Evolutionary conservation across 2,329 filamentous ascomycete species (phyloP).

Genomic region (Tolypocladium endophyticum): DNA sequence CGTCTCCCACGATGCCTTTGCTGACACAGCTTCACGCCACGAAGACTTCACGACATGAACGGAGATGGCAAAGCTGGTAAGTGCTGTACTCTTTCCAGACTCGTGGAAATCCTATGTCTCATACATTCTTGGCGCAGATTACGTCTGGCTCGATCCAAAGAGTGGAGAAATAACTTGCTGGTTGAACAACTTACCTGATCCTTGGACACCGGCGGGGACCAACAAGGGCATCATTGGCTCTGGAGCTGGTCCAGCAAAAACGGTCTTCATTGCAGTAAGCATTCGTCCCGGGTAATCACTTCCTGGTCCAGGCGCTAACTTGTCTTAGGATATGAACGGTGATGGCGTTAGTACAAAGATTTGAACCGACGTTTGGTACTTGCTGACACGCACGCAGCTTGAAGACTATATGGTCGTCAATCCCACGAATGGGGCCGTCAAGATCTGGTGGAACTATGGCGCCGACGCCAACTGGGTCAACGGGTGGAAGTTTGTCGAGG

Average conservation of each 20-base stretch:
- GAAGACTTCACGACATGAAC: neutral
- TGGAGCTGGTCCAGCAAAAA: neutral
- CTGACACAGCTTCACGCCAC: neutral
- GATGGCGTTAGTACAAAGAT: slow-evolving; percentile 6
- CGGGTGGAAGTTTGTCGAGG: slow-evolving; percentile 11
- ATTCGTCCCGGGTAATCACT: neutral
- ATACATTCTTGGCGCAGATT: neutral
- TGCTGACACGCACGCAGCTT: slow-evolving; percentile 1
- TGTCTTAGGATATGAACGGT: slow-evolving; percentile 8
- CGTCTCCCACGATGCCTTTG: neutral
- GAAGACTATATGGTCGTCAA: slow-evolving; percentile 10
- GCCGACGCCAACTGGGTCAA: slow-evolving; percentile 7
- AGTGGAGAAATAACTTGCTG: neutral
- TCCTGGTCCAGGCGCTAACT: too few species aligned
- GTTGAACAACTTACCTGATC: neutral
- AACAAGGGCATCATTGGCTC: neutral
- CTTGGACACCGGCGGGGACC: neutral
- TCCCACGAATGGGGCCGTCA: slow-evolving; percentile 5
- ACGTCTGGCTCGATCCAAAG: neutral
- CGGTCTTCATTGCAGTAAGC: neutral
- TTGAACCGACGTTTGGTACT: too few species aligned
- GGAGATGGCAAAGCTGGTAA: neutral
- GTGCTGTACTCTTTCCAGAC: neutral
- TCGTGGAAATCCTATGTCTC: too few species aligned
- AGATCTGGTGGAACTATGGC: slow-evolving; percentile 10